phyloP scores from a whole-genome alignment of 192 early-diverging fungal species.

The Coemansia sp. region DNA sequence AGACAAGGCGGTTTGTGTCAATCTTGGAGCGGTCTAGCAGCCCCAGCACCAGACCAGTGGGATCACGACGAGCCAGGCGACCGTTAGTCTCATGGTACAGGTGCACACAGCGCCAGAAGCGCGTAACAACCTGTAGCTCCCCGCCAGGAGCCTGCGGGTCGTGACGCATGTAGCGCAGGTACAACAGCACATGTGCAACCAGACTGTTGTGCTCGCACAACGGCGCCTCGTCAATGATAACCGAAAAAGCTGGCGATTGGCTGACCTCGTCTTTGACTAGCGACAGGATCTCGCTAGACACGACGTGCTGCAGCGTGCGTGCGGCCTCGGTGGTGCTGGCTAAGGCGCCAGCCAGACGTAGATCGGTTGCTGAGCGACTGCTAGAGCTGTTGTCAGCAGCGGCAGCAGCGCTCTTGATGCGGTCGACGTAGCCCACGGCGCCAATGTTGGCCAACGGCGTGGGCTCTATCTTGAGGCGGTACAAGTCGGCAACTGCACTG shows the following conservation, averaged over 20 bases:
- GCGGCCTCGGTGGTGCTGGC: conserved; percentile 31
- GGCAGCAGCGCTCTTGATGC: conserved; percentile 8
- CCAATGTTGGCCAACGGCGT: conserved; percentile 35
- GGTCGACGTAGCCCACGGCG: conserved; percentile 14
- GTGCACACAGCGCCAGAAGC: conserved; percentile 55
- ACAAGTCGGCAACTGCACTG: conserved; percentile 41
- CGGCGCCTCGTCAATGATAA: conserved; percentile 53
- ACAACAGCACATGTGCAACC: conserved; percentile 47
- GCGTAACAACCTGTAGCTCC: conserved; percentile 45
- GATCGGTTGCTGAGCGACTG: conserved; percentile 8
- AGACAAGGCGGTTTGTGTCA: conserved; percentile 46
- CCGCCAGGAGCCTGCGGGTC: conserved; percentile 30
- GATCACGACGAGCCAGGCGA: conserved; percentile 34
- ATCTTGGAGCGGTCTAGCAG: conserved; percentile 46
- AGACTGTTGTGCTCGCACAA: conserved; percentile 54
- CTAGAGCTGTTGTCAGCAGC: background rate
- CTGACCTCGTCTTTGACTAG: conserved; percentile 54
- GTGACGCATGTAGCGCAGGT: conserved; percentile 42
- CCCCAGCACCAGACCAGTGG: conserved; percentile 33
- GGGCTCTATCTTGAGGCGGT: conserved; percentile 36
- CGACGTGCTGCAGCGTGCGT: conserved; percentile 47
- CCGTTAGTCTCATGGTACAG: conserved; percentile 43
- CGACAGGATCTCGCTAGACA: conserved; percentile 53
- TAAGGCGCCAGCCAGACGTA: conserved; percentile 38
- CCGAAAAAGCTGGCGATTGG: conserved; percentile 52